Base-by-base conservation (phyloP, 257 asterid species). In the Solanum appendiculatum region DNA sequence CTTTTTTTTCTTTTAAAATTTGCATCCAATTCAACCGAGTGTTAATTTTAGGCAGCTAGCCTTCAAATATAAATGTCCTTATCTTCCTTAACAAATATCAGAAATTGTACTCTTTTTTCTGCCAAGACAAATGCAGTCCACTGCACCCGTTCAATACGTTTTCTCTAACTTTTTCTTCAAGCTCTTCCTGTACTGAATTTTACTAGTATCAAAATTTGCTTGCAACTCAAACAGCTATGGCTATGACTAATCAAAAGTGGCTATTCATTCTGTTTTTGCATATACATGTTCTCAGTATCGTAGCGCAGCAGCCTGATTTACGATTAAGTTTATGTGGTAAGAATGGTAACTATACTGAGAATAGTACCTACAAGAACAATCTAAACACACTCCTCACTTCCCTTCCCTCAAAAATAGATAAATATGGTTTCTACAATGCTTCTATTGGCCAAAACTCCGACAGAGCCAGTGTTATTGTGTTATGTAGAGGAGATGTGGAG, bases 401-500 rank as follows among this genome's bases (percentile, higher is more conserved):
- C 25, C n/a, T 69, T 69, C 8, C 77, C 1, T 31, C 77, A 69
- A 69, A 69, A 15, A 69, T 69, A 0, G 5, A 27, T 54, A 27
- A 63, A 25, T 54, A 39, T 69, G 93, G 90, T 2, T 93, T 91
- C 88, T 37, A 86, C 87, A 86, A 69, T 29, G 72, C 85, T 88
- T 86, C 91, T 1, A 36, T 5, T 2, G 92, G 92, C 8, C 42
- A 16, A 11, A 73, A 81, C 48, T 48, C 87, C 13, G 84, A 80
- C 16, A 25, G 16, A 16, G 91, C 44, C 58, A 40, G 85, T 46
- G 92, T 88, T 7, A 23, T 88, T 21, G 90, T 86, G 42, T 73
- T 91, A 12, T 93, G 94, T 75, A 42, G 92, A 44, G 92, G 90
- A 1, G 94, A 91, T 33, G 83, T 85, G 44, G 75, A 70, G 60